These are phyloP conservation scores for Pseudopithomyces chartarum DNA, from an alignment of 2,329 filamentous ascomycete species.

Conservation along the genomic window DNA sequence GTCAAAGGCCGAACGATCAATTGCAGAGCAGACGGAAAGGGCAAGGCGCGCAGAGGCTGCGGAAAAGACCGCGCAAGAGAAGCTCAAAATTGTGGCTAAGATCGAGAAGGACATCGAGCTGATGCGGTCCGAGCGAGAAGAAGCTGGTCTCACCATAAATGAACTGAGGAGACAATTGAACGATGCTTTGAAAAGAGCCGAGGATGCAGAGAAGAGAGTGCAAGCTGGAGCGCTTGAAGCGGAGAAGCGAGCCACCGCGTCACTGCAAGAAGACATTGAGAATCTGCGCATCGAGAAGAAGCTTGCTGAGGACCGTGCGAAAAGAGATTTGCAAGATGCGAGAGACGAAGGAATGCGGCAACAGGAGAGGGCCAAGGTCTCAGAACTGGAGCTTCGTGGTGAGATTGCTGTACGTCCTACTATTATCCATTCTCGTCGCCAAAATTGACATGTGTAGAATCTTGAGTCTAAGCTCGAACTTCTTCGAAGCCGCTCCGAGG, in stretches of 20 bases:
- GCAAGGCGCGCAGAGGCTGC: slow-evolving; percentile 65
- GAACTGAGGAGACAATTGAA: slow-evolving; percentile 73
- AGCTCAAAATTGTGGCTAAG: slow-evolving; percentile 56
- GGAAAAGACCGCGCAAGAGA: slow-evolving; percentile 62
- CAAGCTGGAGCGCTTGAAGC: slow-evolving; percentile 70
- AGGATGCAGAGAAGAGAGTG: slow-evolving; percentile 68
- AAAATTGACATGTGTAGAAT: slow-evolving; percentile 53
- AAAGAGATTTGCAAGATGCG: slow-evolving; percentile 71
- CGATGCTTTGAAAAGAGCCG: slow-evolving; percentile 68
- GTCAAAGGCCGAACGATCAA: slow-evolving; percentile 67
- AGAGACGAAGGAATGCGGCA: slow-evolving; percentile 75
- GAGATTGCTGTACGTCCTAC: slow-evolving; percentile 63
- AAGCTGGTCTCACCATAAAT: slow-evolving; percentile 67
- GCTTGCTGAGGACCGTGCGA: slow-evolving; percentile 71
- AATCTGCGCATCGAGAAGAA: slow-evolving; percentile 76
- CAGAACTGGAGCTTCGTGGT: slow-evolving; percentile 78
- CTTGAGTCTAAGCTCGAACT: slow-evolving; percentile 90
- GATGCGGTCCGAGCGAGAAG: slow-evolving; percentile 66
- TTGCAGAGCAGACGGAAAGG: slow-evolving; percentile 65
- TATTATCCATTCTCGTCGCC: neutral
- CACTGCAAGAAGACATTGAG: slow-evolving; percentile 68
- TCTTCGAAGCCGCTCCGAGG: slow-evolving; percentile 83
- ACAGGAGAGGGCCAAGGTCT: slow-evolving; percentile 68
- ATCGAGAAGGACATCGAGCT: slow-evolving; percentile 63
- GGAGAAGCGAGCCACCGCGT: slow-evolving; percentile 62